A percentile compares a stretch with the other conserved stretches of the same genome.
phyloP scores from a whole-genome alignment of 1,139 yeast species.

The Candida sanyaensis region DNA sequence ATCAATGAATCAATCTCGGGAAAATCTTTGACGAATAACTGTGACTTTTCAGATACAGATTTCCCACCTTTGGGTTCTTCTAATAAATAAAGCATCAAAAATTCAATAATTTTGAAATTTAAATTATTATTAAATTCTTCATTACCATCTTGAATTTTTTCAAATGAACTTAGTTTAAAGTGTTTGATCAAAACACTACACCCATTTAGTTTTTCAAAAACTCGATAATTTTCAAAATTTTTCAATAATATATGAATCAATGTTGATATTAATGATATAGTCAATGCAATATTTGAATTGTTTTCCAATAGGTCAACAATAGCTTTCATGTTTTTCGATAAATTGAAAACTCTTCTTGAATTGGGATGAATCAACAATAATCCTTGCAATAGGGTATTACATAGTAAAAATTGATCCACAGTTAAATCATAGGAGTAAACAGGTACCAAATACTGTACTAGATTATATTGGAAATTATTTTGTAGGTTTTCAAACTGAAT shows the following conservation, averaged over 20 bases:
- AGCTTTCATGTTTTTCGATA: conserved; percentile 31
- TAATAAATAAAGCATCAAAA: conserved; percentile 66
- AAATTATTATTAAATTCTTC: conserved; percentile 23
- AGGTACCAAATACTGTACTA: conserved; percentile 38
- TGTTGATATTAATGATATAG: conserved; percentile 52
- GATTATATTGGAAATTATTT: conserved; percentile 51
- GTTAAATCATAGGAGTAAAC: conserved; percentile 19
- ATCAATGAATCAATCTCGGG: conserved; percentile 45
- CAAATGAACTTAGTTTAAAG: conserved; percentile 24
- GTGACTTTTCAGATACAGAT: conserved; percentile 55
- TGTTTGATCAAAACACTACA: conserved; percentile 52
- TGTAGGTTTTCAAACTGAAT: conserved; percentile 50
- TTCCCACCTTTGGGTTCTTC: conserved; percentile 50
- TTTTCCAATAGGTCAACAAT: conserved; percentile 28
- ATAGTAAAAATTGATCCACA: conserved; percentile 18
- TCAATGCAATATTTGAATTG: conserved; percentile 16
- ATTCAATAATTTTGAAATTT: conserved; percentile 67
- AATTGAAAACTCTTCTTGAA: conserved; percentile 50
- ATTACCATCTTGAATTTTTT: conserved; percentile 9
- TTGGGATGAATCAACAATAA: conserved; percentile 59
- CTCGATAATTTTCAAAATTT: conserved; percentile 56
- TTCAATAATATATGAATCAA: conserved; percentile 63
- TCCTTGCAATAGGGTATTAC: conserved; percentile 60
- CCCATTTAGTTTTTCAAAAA: conserved; percentile 63
- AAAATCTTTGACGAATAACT: conserved; percentile 47